Percentiles rank a stretch among this genome's conserved stretches.
Conservation (phyloP, 345 rosid genomes). For the Excoecaria agallocha region DNA sequence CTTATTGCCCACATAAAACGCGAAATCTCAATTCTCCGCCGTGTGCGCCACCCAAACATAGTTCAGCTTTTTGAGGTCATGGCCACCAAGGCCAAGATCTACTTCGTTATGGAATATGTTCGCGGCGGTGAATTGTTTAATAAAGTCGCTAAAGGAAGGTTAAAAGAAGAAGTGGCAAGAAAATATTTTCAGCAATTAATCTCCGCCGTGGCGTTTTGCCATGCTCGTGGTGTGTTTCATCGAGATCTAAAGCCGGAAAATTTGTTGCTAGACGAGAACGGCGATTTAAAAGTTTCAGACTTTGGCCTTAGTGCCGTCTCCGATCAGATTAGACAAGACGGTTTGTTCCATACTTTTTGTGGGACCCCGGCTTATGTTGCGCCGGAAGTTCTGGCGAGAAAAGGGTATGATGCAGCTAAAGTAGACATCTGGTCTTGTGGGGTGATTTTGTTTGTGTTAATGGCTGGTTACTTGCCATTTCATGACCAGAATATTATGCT, state of each 20-base stretch:
- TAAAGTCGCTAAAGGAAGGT: conserved; percentile 27
- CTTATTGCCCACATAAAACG: conserved; percentile 26
- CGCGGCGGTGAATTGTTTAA: conserved; percentile 28
- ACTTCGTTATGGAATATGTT: conserved; percentile 29
- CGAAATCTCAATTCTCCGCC: conserved; percentile 29
- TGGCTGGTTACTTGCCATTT: conserved; percentile 31
- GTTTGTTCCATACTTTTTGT: conserved; percentile 28
- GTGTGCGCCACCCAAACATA: conserved; percentile 27
- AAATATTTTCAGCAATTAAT: conserved; percentile 29
- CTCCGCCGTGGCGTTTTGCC: conserved; percentile 24
- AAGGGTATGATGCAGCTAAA: conserved; percentile 32
- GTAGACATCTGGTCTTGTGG: conserved; percentile 32
- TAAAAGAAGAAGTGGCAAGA: conserved; percentile 26
- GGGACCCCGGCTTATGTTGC: conserved; percentile 33
- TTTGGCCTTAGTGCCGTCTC: conserved; percentile 31
- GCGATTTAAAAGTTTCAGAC: conserved; percentile 26
- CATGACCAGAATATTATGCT: conserved; percentile 28
- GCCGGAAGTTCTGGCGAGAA: conserved; percentile 26
- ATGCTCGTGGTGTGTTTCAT: conserved; percentile 27
- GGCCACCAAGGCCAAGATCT: conserved; percentile 34
- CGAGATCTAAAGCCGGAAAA: conserved; percentile 34
- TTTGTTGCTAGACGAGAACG: conserved; percentile 25
- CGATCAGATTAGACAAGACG: conserved; percentile 24
- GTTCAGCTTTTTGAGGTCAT: conserved; percentile 31
- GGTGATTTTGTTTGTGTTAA: conserved; percentile 26